Base-by-base conservation (phyloP, 441 rosid species). In the Cnidoscolus chayamansa region DNA sequence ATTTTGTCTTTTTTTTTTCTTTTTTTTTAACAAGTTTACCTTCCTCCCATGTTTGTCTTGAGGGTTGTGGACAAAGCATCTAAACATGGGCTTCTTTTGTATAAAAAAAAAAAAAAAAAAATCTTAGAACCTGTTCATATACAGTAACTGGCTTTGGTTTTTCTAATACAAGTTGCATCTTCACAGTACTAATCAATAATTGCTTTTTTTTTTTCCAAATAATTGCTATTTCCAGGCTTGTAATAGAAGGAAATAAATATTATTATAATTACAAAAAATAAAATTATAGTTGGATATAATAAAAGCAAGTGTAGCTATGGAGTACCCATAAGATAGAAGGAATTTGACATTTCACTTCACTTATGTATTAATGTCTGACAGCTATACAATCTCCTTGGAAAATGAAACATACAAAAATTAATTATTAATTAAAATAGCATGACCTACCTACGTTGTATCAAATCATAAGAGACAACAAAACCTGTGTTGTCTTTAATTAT, bases 1-100 rank as follows among this genome's bases (percentile, higher is more conserved):
- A 55, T 65, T 72, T 67, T 66, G 70, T 72, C 79, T 61, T 68
- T 48, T 76, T 72, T 47, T 32, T 31, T 68, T 25, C 25, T 25
- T 25, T 25, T 25, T 25, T 25, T 25, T 25, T 25, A 25, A 25
- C 25, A 72, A 30, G 57, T 19, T 74, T 71, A 67, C 71, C 15
- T 31, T 17, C 49, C 4, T 25, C 54, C 25, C 19, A 25, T 25
- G 25, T 45, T 51, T 10, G 20, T 58, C n/a, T 57, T 1, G 4
- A 19, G 31, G 64, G 71, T 70, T 15, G 19, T 16, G 54, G 68
- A 58, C 65, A 69, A 37, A 57, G 48, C 77, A 60, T 72, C 64
- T 19, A 57, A 49, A 49, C 2, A 0, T 49, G 47, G 68, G 10
- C 6, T 19, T 62, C 10, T 19, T 51, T 20, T n/a, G n/a, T 19